Evolutionary conservation across 495 filamentous ascomycete species (phyloP), one percentile per base, ranked within the genome.

Genomic region (Aspergillus sclerotiicarbonarius): DNA sequence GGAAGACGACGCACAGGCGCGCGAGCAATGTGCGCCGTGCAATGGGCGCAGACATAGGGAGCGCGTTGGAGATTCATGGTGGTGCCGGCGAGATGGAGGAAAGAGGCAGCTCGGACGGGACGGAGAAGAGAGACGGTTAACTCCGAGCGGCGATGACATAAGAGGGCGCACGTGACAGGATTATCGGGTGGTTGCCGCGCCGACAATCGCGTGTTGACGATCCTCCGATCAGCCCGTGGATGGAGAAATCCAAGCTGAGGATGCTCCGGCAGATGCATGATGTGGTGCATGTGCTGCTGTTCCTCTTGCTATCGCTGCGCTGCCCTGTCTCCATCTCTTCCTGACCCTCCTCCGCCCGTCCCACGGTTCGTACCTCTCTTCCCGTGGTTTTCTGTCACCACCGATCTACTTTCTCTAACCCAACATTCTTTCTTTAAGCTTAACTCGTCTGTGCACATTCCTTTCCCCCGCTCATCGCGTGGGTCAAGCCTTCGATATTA

Each of bases 31-130:
- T 58, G 68, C 21, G 47, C 62, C 5, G 71, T 72, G 62, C 72
- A 77, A 58, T 68, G 64, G 5, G 65, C 64, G 58, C 74, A 75
- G 49, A 71, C 56, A 58, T 74, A 71, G 2, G 64, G 64, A 7
- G 63, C 48, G 15, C 65, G 64, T 43, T 65, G 61, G 8, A 71
- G 45, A 39, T 33, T 65, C 72, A 77, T 75, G 20, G 33, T 62
- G 57, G n/a, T 32, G 30, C 21, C 19, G 30, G 16, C n/a, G 4
- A n/a, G 41, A 15, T 32, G 20, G 33, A 20, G 12, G 29, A 54
- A 4, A 45, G 31, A 35, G 47, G 43, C n/a, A 25, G 25, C 4
- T 3, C 15, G 32, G 19, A 25, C 41, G 6, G 41, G 29, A 41
- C 19, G 50, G 49, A 37, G 29, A n/a, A n/a, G 12, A 39, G 29